These are phyloP conservation scores for Aquilaria sinensis DNA, from an alignment of 345 rosid genomes.

Conservation along the genomic window DNA sequence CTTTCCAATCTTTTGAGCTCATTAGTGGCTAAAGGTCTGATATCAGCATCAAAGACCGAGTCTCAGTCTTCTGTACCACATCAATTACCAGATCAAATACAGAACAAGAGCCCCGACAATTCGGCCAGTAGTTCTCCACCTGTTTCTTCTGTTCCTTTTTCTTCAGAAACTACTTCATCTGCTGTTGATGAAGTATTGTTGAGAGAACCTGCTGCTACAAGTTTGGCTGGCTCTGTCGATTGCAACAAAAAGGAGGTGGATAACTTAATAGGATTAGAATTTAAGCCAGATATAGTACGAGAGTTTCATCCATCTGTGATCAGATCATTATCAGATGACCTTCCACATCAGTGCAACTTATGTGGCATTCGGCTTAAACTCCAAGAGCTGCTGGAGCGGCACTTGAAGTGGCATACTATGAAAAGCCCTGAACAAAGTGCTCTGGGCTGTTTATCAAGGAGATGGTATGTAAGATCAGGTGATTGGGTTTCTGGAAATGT, in stretches of 20 bases:
- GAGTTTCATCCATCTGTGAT: slow-evolving; percentile 74
- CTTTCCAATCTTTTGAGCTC: slow-evolving; percentile 79
- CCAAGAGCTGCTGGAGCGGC: slow-evolving; percentile 57
- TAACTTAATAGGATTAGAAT: slow-evolving; percentile 62
- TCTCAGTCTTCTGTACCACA: slow-evolving; percentile 25
- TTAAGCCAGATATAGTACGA: slow-evolving; percentile 67
- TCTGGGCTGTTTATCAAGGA: slow-evolving; percentile 31
- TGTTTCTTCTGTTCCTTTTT: slow-evolving; percentile 32
- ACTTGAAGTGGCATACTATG: slow-evolving; percentile 69
- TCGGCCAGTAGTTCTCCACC: slow-evolving; percentile 24
- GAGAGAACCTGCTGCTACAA: slow-evolving; percentile 28
- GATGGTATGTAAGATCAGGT: slow-evolving; percentile 61
- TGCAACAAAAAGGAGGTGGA: slow-evolving; percentile 22
- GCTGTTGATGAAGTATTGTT: slow-evolving; percentile 30
- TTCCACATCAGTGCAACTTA: slow-evolving; percentile 65
- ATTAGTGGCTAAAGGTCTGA: slow-evolving; percentile 88
- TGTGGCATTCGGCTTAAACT: slow-evolving; percentile 74
- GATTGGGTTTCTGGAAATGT: slow-evolving; percentile 61
- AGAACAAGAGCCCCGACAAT: slow-evolving; percentile 29
- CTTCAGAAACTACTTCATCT: slow-evolving; percentile 28
- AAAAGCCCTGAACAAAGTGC: slow-evolving; percentile 32
- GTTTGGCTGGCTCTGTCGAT: slow-evolving; percentile 22
- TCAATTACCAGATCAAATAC: slow-evolving; percentile 24
- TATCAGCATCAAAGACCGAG: slow-evolving; percentile 64
- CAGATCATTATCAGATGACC: slow-evolving; percentile 48